Percentiles rank a stretch among this genome's conserved stretches.
Evolutionary conservation across 805 yeast genomes (phyloP).

Genomic region (Teunomyces stri): DNA sequence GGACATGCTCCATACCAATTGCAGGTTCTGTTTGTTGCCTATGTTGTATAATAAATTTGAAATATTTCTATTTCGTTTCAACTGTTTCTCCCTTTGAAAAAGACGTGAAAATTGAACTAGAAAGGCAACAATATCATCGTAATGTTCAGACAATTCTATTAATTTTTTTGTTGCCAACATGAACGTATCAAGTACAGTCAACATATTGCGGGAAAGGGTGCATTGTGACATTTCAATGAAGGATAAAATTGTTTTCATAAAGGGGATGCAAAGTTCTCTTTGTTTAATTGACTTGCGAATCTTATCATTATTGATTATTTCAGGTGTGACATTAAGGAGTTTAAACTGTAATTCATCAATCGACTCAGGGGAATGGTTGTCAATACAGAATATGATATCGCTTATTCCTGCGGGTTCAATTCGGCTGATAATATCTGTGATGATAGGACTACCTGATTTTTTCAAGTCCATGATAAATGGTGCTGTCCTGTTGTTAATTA

Average conservation of each 20-base stretch:
- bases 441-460: neutral
- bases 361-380: neutral
- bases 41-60: conserved; percentile 45
- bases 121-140: neutral
- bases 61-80: conserved; percentile 44
- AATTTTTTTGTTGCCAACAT: conserved; percentile 7
- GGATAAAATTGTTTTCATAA: conserved; percentile 3
- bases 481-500: neutral
- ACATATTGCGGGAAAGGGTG: neutral
- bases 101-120: conserved; percentile 5
- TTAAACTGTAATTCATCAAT: conserved; percentile 1
- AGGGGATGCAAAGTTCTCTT: conserved; percentile 2
- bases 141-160: neutral
- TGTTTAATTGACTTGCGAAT: conserved; percentile 2
- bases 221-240: neutral
- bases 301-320: conserved; percentile 1
- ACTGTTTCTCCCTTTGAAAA: conserved; percentile 23
- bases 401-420: neutral
- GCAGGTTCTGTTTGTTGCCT: conserved; percentile 17
- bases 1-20: conserved; percentile 12
- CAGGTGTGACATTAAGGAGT: neutral
- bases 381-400: neutral
- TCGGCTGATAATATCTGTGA: neutral
- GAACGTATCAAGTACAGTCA: conserved; percentile 9
- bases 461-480: conserved; percentile 7